Base-by-base conservation (phyloP, 805 yeast species). In the Starmerella vaccinii region DNA sequence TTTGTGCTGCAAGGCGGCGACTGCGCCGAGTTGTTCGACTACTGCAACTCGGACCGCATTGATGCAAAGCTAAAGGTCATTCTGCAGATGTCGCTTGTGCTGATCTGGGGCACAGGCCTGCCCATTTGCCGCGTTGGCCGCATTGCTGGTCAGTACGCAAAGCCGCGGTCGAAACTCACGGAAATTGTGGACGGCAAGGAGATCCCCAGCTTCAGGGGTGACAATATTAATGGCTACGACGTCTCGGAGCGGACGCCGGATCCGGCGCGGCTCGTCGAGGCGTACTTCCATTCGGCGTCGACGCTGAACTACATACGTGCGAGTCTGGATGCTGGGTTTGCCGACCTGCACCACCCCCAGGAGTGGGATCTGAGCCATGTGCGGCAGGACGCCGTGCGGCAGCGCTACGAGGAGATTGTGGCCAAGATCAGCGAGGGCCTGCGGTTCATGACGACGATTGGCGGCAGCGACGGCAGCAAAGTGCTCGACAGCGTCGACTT, bases 251-350 rank as follows among this genome's bases (percentile, higher is more conserved):
- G 74, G 15, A 62, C 60, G 7, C 74, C 74, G 10, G 71, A 70
- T 50, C 74, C 74, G 15, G 50, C 59, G 6, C 55, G 74, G 19
- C 61, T 70, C 15, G 74, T 70, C 6, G 65, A 63, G 40, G 68
- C 74, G 15, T 70, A 70, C 56, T 71, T 70, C 60, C 74, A 70
- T 55, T 71, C 74, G 3, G 71, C 74, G 12, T 73, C 74, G 6
- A 70, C 74, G 5, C 57, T 70, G 51, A 70, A 70, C 58, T 70
- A 61, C 58, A 68, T 70, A 41, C 53, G 74, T 24, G 49, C 65
- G 10, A 55, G 64, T 3, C 59, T 70, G 18, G 56, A 59, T 13
- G 62, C 63, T 18, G 74, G 73, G 4, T 69, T 71, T 56, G 74
- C 74, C 16, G 71, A 68, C 43, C 59, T 70, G 19, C 71, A 65